Evolutionary conservation across 306 rosid genomes (phyloP), one percentile per base, ranked within the genome.

Genomic region (Pachyrhizus erosus): DNA sequence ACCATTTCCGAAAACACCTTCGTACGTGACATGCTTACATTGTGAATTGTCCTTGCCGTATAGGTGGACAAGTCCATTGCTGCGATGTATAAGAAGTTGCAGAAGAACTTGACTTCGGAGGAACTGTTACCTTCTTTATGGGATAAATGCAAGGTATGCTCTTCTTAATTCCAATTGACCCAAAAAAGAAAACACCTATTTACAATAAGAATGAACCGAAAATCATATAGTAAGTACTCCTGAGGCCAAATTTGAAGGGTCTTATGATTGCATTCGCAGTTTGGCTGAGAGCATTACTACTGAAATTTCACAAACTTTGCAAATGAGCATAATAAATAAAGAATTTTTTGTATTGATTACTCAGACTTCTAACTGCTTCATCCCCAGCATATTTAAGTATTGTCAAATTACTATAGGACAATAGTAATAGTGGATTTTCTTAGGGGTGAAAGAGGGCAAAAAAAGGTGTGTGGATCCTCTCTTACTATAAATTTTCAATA

Each of bases 131-230:
- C 99, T 79, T 93, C 99, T 70, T 85, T 96, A 72, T 96, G 99
- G 99, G 97, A 96, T 55, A 96, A 93, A 82, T 96, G 99, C 98
- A 96, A 96, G 98, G 99, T 93, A 87, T 26, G 81, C 64, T n/a
- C 24, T 42, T 31, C 76, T 17, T 64, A 66, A 57, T 57, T 68
- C 75, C 52, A 46, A 15, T 65, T 43, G 33, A 20, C 64, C 67
- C n/a, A 48, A n/a, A 61, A 46, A 70, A 10, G 14, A 26, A 37
- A 34, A 31, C 46, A 39, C 68, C 33, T 29, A 52, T 73, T 48
- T 67, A 45, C 39, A 65, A 12, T 2, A 76, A 21, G 54, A 40
- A 62, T 17, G 54, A 17, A 9, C 37, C 1, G 3, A 54, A 64
- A 73, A 34, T 65, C 33, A 20, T 4, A 45, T 13, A 46, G 77